Conservation (phyloP, 139 green algal genomes). For the Raphidocelis subcapitata region DNA sequence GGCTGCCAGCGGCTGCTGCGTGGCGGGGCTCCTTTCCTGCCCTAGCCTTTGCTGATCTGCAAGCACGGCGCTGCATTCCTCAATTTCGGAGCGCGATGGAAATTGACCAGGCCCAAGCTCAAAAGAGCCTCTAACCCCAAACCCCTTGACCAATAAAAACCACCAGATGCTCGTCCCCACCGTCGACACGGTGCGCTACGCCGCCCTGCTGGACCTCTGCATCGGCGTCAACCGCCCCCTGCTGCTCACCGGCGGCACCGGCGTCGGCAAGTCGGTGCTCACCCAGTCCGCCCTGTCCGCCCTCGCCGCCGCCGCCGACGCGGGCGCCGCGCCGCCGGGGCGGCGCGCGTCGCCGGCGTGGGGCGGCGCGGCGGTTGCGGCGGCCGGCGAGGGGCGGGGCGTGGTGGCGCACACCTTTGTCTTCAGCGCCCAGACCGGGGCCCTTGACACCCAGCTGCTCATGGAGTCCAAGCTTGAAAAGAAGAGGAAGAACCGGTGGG, state of each 20-base stretch:
- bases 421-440: slow-evolving; percentile 81
- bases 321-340: neutral
- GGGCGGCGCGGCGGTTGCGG: neutral
- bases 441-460: slow-evolving; percentile 66
- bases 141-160: too few species aligned
- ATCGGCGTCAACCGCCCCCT: slow-evolving; percentile 68
- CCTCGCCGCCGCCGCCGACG: slow-evolving; percentile 4
- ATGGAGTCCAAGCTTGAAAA: slow-evolving; percentile 87
- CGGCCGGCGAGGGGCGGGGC: too few species aligned
- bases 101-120: too few species aligned
- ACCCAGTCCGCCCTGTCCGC: slow-evolving; percentile 49
- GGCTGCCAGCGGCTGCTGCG: too few species aligned
- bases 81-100: too few species aligned
- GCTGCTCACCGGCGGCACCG: slow-evolving; percentile 74
- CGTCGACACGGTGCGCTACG: slow-evolving; percentile 67
- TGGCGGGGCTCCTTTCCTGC: too few species aligned
- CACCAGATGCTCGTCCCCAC: slow-evolving; percentile 68
- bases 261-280: slow-evolving; percentile 82
- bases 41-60: too few species aligned
- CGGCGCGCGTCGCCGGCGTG: neutral
- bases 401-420: slow-evolving; percentile 73
- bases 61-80: too few species aligned
- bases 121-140: too few species aligned
- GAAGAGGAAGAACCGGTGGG: slow-evolving; percentile 79
- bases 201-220: slow-evolving; percentile 55